Percentiles rank a stretch among this genome's conserved stretches.
These are phyloP conservation scores for Xylaria castorea DNA, from an alignment of 495 filamentous ascomycete genomes.

Conservation along the genomic window DNA sequence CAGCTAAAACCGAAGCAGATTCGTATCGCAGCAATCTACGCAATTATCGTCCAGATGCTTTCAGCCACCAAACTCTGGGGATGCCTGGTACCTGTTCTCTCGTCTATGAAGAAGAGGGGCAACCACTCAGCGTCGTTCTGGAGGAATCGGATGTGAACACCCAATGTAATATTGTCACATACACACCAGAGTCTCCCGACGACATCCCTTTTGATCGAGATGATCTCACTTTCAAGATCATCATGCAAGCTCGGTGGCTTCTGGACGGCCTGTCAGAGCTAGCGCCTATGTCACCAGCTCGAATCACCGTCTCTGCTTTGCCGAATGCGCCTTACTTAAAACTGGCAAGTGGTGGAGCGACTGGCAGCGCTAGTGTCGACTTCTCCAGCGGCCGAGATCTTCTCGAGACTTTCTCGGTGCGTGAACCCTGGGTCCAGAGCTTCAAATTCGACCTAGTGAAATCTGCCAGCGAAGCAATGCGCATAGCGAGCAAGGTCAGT, in stretches of 20 bases:
- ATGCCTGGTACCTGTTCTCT: constrained; percentile 83
- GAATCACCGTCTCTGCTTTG: constrained; percentile 66
- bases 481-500: constrained; percentile 88
- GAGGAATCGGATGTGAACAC: constrained; percentile 87
- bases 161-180: constrained; percentile 91
- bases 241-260: constrained; percentile 85
- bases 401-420: constrained; percentile 77
- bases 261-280: constrained; percentile 86
- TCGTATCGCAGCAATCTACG: constrained; percentile 60
- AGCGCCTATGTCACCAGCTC: constrained; percentile 70
- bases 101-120: constrained; percentile 72
- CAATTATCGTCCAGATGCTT: constrained; percentile 68
- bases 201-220: constrained; percentile 87
- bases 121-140: constrained; percentile 78
- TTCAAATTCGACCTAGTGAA: constrained; percentile 89
- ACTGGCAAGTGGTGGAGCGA: constrained; percentile 73
- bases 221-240: constrained; percentile 85
- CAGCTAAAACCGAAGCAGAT: constrained; percentile 59
- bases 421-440: constrained; percentile 58
- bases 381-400: constrained; percentile 78
- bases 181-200: constrained; percentile 68
- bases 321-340: constrained; percentile 73
- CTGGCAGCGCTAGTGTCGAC: constrained; percentile 83
- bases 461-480: constrained; percentile 85
- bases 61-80: constrained; percentile 76